Base-by-base conservation (phyloP, 1,284 basidiomycete genomes). In the Pseudozyma thailandica region DNA sequence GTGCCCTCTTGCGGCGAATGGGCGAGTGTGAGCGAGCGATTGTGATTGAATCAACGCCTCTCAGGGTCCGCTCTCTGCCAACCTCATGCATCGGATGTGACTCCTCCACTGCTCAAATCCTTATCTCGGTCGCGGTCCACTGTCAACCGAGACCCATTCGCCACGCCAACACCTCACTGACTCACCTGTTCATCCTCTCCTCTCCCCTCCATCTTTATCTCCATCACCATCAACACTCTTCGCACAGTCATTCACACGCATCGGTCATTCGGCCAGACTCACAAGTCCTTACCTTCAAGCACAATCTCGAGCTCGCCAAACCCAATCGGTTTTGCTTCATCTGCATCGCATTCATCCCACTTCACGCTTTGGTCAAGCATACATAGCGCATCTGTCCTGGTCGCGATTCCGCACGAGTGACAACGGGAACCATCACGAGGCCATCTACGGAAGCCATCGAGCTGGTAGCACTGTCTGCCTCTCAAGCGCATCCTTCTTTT, bases 61-160 rank as follows among this genome's bases (percentile, higher is more conserved):
- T 64, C 61, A 64, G 62, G 62, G 62, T 58, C 62, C 38, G 45
- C 35, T 23, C 30, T 27, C n/a, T n/a, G n/a, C n/a, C n/a, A n/a
- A n/a, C n/a, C n/a, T n/a, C n/a, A n/a, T n/a, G n/a, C n/a, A n/a
- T n/a, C n/a, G n/a, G 50, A 30, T 26, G 38, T 65, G 62, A 65
- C 62, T 58, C 51, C 62, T 64, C 55, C 55, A 58, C 62, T 43
- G 55, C 50, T 26, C 15, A 15, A 8, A 6, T 20, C 35, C 57
- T 60, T 66, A 60, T 66, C 56, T 65, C 56, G 52, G 56, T 47
- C 30, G 44, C 63, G 63, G 63, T 47, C 28, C 49, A 51, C 18
- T 18, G 28, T 51, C 63, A 44, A 46, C 63, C 63, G 56, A 59
- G n/a, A n/a, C n/a, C n/a, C n/a, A 18, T 39, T 39, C 27, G 37